Base-by-base conservation (phyloP, 176 grass and related monocot species). In the Microstegium vimineum region DNA sequence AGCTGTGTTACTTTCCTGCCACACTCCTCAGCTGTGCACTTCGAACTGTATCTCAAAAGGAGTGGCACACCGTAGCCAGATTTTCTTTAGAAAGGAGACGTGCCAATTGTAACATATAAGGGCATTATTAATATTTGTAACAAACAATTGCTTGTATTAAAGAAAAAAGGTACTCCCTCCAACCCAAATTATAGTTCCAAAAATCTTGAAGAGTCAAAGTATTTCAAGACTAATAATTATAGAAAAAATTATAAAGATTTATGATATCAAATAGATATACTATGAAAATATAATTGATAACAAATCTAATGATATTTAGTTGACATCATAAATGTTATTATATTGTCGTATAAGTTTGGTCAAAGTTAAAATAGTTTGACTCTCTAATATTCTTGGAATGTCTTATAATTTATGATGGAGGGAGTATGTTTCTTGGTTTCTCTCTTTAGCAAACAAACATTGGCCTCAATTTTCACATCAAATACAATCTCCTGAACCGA, bases 111-210 rank as follows among this genome's bases (percentile, higher is more conserved):
- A 75, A 11, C 62, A 67, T 66, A 76, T 8, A 25, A 15, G 22
- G 60, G 60, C 15, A 34, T 30, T 71, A 65, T 22, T 23, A 82
- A 76, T 76, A 67, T 72, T 28, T 67, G 51, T 87, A 76, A 60
- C 49, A 77, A 67, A 6, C 45, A 47, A 37, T 74, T 66, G 30
- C 10, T 25, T 31, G 45, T 82, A 59, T 82, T 81, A 81, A 69
- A 28, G 18, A 56, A 59, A 59, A 64, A 45, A 68, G 13, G 40
- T n/a, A n/a, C n/a, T n/a, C n/a, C n/a, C n/a, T n/a, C n/a, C n/a
- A n/a, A n/a, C n/a, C n/a, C n/a, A n/a, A n/a, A n/a, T n/a, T n/a
- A n/a, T n/a, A n/a, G n/a, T n/a, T n/a, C n/a, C n/a, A n/a, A n/a
- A n/a, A n/a, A n/a, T n/a, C n/a, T n/a, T n/a, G n/a, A n/a, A n/a